A percentile compares a stretch with the other conserved stretches of the same genome.
These are phyloP conservation scores for Penicillium cataractarum DNA, from an alignment of 495 filamentous ascomycete genomes.

Conservation along the genomic window DNA sequence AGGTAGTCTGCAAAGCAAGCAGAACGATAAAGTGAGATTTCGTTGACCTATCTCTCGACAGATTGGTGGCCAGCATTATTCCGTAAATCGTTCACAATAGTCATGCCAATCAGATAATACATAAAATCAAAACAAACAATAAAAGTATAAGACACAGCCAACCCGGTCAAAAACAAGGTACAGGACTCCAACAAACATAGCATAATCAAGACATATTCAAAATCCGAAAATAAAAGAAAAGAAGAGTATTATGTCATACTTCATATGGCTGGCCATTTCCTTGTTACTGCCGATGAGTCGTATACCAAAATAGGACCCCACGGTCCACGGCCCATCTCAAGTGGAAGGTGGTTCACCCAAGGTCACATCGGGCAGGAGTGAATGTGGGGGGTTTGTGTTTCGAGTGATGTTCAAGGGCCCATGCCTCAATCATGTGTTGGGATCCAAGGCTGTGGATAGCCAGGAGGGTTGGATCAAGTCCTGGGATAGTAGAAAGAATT, in stretches of 20 bases:
- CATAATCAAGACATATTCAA: background rate
- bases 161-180: background rate
- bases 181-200: background rate
- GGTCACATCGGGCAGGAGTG: background rate
- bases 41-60: conserved; percentile 2
- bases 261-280: conserved; percentile 1
- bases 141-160: conserved; percentile 4
- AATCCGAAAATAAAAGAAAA: too few relatives aligned
- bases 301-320: conserved; percentile 1
- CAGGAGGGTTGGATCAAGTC: background rate
- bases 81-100: background rate
- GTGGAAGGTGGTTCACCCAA: background rate
- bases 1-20: background rate
- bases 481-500: background rate
- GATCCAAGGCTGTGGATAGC: background rate
- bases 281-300: background rate
- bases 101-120: background rate
- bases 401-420: background rate
- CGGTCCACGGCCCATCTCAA: too few relatives aligned
- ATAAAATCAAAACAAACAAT: background rate
- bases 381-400: background rate
- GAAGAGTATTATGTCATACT: conserved; percentile 1
- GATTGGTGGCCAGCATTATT: background rate
- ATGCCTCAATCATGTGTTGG: background rate
- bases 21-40: background rate